These are phyloP conservation scores for Penstemon barbatus DNA, from an alignment of 257 asterid species.

Conservation along the genomic window DNA sequence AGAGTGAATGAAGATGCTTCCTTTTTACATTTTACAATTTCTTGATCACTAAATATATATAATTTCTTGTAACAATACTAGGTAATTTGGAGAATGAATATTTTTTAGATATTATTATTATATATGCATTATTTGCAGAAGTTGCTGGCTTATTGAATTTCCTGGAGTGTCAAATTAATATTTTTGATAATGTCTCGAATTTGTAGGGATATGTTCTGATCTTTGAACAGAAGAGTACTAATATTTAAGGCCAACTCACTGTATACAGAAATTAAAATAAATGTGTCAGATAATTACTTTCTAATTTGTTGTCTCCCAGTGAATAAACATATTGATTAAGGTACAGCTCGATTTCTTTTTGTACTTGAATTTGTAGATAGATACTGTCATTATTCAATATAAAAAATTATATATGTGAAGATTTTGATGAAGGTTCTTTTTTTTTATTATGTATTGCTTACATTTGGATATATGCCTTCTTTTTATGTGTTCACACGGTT, in stretches of 20 bases:
- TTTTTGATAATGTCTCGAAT: slow-evolving; percentile 26
- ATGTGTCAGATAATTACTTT: background rate
- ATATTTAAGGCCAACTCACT: slow-evolving; percentile 28
- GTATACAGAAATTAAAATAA: slow-evolving; percentile 13
- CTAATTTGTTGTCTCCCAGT: slow-evolving; percentile 35
- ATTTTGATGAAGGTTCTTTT: slow-evolving; percentile 4
- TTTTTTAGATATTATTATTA: background rate
- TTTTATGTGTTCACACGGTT: too few species aligned
- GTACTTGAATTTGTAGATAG: background rate
- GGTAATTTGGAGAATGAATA: background rate
- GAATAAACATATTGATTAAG: slow-evolving; percentile 17
- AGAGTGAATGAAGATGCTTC: too few species aligned
- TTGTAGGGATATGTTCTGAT: slow-evolving; percentile 50
- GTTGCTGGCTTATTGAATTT: slow-evolving; percentile 8
- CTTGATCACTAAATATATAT: too few species aligned
- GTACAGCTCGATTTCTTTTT: background rate
- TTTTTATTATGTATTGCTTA: background rate
- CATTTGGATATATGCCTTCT: background rate
- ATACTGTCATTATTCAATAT: slow-evolving; percentile 16
- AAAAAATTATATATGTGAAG: background rate
- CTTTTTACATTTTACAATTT: too few species aligned
- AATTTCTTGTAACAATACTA: too few species aligned
- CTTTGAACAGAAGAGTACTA: slow-evolving; percentile 34
- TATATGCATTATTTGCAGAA: slow-evolving; percentile 4
- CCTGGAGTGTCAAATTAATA: too few species aligned